Percentiles rank a stretch among this genome's conserved stretches.
phyloP scores from a whole-genome alignment of 495 filamentous ascomycete species.

The Oidiodendron maius region DNA sequence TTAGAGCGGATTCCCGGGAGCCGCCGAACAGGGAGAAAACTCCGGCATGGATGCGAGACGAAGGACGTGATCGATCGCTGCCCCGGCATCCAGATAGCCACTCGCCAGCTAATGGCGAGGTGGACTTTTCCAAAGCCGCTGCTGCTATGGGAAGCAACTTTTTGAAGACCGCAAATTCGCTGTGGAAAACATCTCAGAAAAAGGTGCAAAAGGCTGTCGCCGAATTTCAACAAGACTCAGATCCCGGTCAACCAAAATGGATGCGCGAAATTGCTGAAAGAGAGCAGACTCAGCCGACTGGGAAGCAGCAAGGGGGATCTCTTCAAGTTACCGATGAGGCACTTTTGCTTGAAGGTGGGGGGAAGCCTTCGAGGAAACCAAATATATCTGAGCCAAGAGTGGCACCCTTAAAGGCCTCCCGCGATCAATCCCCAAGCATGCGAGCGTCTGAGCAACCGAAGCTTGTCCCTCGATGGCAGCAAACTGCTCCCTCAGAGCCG shows the following conservation, averaged over 20 bases:
- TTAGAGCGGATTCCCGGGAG: slow-evolving; percentile 26
- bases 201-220: slow-evolving; percentile 91
- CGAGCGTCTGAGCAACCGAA: slow-evolving; percentile 15
- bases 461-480: slow-evolving; percentile 25
- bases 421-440: slow-evolving; percentile 16
- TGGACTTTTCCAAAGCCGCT: slow-evolving; percentile 73
- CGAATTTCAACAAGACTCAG: slow-evolving; percentile 73
- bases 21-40: slow-evolving; percentile 28
- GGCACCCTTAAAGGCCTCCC: slow-evolving; percentile 9
- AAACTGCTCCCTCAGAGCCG: slow-evolving; percentile 35
- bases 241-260: slow-evolving; percentile 87
- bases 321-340: slow-evolving; percentile 76
- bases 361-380: slow-evolving; percentile 30
- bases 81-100: slow-evolving; percentile 45
- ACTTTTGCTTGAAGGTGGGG: slow-evolving; percentile 72
- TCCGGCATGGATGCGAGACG: slow-evolving; percentile 26
- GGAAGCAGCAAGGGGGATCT: slow-evolving; percentile 3
- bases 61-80: slow-evolving; percentile 28
- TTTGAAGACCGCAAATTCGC: slow-evolving; percentile 85
- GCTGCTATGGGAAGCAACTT: slow-evolving; percentile 76
- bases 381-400: slow-evolving; percentile 18
- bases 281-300: slow-evolving; percentile 16
- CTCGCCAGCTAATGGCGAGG: slow-evolving; percentile 55
- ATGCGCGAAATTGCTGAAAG: slow-evolving; percentile 51
- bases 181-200: slow-evolving; percentile 93